phyloP scores from a whole-genome alignment of 768 basidiomycete genomes.

The Pisolithus orientalis region DNA sequence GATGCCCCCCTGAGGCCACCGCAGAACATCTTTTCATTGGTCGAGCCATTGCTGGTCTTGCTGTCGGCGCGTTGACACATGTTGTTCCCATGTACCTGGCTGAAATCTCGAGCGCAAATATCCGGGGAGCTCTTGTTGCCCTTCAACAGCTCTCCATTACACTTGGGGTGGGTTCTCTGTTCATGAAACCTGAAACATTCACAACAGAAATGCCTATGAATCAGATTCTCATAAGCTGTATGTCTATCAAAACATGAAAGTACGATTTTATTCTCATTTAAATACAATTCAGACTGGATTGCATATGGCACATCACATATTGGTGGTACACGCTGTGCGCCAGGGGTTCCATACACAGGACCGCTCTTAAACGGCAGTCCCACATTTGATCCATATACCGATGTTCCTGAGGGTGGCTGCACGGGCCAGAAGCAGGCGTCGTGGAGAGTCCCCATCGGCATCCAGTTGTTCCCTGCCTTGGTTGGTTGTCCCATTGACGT shows the following conservation, averaged over 20 bases:
- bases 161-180: slow-evolving; percentile 22
- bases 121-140: slow-evolving; percentile 32
- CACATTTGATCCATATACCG: slow-evolving; percentile 22
- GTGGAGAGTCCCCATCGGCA: slow-evolving; percentile 31
- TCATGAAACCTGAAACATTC: neutral
- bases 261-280: neutral
- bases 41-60: slow-evolving; percentile 18
- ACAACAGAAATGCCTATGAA: neutral
- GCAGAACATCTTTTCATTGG: slow-evolving; percentile 24
- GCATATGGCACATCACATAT: slow-evolving; percentile 29
- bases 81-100: slow-evolving; percentile 31
- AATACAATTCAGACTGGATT: slow-evolving; percentile 21
- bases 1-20: neutral
- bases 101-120: slow-evolving; percentile 33
- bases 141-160: slow-evolving; percentile 32
- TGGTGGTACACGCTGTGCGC: slow-evolving; percentile 27
- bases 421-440: slow-evolving; percentile 26
- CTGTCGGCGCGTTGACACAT: slow-evolving; percentile 17
- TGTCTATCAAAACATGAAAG: neutral
- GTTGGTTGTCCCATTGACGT: slow-evolving; percentile 15
- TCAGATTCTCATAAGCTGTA: slow-evolving; percentile 28
- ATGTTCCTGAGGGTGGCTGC: slow-evolving; percentile 27
- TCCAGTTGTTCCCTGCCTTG: slow-evolving; percentile 34
- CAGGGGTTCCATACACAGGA: slow-evolving; percentile 22
- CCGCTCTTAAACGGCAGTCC: slow-evolving; percentile 26